A percentile compares a stretch with the other conserved stretches of the same genome.
These are phyloP conservation scores for Paraurostyla sp. DNA, from an alignment of 73 alveolate species.

Conservation along the genomic window DNA sequence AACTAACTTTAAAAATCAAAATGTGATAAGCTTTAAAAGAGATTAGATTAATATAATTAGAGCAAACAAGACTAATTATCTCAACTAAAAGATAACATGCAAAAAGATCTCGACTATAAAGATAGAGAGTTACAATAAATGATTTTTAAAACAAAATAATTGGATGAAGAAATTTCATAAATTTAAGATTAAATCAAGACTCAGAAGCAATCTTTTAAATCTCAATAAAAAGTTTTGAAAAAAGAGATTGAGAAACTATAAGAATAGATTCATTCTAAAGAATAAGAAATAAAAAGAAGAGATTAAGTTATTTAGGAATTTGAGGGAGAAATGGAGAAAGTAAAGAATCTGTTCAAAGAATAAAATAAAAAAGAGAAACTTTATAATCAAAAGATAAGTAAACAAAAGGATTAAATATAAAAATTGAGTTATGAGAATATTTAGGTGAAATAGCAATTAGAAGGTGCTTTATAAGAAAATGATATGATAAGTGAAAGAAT, in stretches of 20 bases:
- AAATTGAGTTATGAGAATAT: not conserved
- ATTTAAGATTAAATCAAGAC: not conserved
- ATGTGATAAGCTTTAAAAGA: not conserved
- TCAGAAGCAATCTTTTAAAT: not conserved
- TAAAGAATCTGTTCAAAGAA: too few relatives aligned
- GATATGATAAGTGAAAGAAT: not conserved
- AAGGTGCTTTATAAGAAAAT: not conserved
- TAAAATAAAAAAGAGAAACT: too few relatives aligned
- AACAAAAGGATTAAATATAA: too few relatives aligned
- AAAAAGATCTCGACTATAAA: not conserved
- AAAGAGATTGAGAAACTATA: not conserved
- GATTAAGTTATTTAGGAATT: too few relatives aligned
- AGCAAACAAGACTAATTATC: not conserved
- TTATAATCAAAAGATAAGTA: too few relatives aligned
- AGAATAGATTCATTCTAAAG: not conserved
- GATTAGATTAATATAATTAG: not conserved
- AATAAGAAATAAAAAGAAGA: too few relatives aligned
- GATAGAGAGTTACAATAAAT: not conserved
- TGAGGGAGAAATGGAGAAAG: too few relatives aligned
- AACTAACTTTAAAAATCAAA: too few relatives aligned
- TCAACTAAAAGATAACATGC: not conserved
- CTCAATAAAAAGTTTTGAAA: not conserved
- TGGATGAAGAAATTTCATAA: constrained; percentile 9
- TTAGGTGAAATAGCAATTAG: not conserved
- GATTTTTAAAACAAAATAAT: not conserved